A percentile compares a stretch with the other conserved stretches of the same genome.
These are phyloP conservation scores for Hygrocybe coccinea DNA, from an alignment of 768 basidiomycete genomes.

Conservation along the genomic window DNA sequence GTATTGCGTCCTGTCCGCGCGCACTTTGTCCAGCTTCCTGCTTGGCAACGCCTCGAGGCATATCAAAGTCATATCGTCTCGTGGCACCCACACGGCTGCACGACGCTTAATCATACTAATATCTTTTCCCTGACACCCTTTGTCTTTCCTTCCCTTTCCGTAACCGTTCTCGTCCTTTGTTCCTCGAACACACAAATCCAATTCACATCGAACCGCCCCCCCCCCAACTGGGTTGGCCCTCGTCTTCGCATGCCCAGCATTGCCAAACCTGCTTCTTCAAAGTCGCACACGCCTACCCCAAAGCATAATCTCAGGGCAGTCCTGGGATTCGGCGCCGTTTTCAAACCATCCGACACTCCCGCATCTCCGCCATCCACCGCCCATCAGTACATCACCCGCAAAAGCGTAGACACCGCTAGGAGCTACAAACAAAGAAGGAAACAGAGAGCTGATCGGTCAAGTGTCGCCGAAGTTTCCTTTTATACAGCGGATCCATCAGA, in stretches of 20 bases:
- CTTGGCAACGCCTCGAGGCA: conserved; percentile 1
- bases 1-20: background rate
- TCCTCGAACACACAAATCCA: too few species aligned
- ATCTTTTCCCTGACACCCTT: background rate
- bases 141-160: background rate
- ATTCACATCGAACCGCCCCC: background rate
- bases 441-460: conserved; percentile 33
- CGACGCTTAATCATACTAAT: background rate
- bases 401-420: conserved; percentile 42
- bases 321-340: conserved; percentile 39
- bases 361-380: conserved; percentile 20
- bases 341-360: conserved; percentile 34
- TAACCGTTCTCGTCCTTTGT: background rate
- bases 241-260: conserved; percentile 12
- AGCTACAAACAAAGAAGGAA: conserved; percentile 34
- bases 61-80: background rate
- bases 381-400: conserved; percentile 31
- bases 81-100: conserved; percentile 2
- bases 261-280: conserved; percentile 10
- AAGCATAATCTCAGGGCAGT: conserved; percentile 48
- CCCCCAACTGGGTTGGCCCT: conserved; percentile 2
- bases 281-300: conserved; percentile 17
- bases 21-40: background rate
- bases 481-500: conserved; percentile 29
- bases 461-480: conserved; percentile 39